A percentile compares a stretch with the other conserved stretches of the same genome.
phyloP scores from a whole-genome alignment of 2,329 filamentous ascomycete genomes.

The Scleromitrula shiraiana region DNA sequence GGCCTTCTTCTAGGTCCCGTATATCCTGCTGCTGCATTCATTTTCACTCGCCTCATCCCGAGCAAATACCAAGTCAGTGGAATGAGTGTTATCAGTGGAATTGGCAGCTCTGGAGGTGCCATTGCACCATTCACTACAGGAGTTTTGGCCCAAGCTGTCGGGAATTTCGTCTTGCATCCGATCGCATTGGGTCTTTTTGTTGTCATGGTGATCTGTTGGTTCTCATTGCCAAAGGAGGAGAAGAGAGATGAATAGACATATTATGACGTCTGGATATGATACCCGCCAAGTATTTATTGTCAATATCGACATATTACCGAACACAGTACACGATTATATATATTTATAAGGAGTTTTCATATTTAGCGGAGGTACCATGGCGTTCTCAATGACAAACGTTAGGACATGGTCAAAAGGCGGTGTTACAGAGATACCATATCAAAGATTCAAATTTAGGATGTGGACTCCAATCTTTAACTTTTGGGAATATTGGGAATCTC shows the following conservation, averaged over 20 bases:
- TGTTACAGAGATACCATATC: constrained; percentile 16
- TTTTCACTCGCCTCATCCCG: constrained; percentile 54
- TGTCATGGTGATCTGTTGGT: constrained; percentile 61
- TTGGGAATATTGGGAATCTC: neutral
- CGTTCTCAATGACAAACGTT: constrained; percentile 19
- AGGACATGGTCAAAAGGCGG: too few relatives aligned
- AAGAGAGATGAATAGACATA: constrained; percentile 51
- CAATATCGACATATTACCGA: too few relatives aligned
- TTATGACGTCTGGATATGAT: neutral
- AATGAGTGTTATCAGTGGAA: constrained; percentile 60
- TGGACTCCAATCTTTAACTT: neutral
- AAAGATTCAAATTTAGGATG: neutral
- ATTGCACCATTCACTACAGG: constrained; percentile 46
- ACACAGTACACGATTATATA: neutral
- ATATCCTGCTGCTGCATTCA: constrained; percentile 63
- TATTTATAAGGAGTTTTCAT: neutral
- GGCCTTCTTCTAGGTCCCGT: constrained; percentile 71
- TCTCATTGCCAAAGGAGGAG: constrained; percentile 42
- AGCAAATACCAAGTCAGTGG: constrained; percentile 52
- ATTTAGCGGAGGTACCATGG: constrained; percentile 18
- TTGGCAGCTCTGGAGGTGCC: constrained; percentile 63
- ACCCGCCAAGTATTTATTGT: neutral
- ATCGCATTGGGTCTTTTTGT: constrained; percentile 59
- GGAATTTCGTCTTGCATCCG: constrained; percentile 41
- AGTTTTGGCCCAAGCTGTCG: constrained; percentile 37